Base-by-base conservation (phyloP, 768 basidiomycete genomes). In the Macrocybe gigantea region DNA sequence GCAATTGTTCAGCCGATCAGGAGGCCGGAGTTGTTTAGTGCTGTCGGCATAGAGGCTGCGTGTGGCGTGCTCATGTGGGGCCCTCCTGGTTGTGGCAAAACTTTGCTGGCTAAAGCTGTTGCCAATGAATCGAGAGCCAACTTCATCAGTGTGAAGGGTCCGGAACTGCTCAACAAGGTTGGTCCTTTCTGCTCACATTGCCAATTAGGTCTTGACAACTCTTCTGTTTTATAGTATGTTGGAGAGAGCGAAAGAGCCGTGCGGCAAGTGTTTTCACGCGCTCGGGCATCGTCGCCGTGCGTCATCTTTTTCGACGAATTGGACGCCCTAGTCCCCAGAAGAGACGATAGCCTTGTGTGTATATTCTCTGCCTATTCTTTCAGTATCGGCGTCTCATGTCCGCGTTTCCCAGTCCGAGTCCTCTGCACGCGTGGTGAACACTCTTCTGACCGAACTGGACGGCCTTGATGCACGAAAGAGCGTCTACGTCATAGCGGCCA, bases 1-100 rank as follows among this genome's bases (percentile, higher is more conserved):
- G 89, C 93, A 10, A 91, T 99, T 55, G 94, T 99, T 3, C 90
- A 96, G 58, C 95, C 96, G 5, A 93, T 98, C 55, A 76, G 80
- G 42, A 72, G 89, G 32, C 95, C 96, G 0, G 92, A 93, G 58
- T 63, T 98, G 2, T 99, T 99, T 66, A 80, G 68, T 40, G 78
- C 78, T 7, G 88, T 97, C 1, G 96, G 96, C 5, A 93, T 99
- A 52, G 82, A 85, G 31, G 89, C 91, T 0, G 83, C 92, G 0
- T 93, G 92, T 59, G 96, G 95, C 0, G 96, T 98, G 2, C 69
- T 98, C 33, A 68, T 98, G n/a, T 98, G 96, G 96, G 96, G 96
- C 31, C 96, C 96, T 22, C 95, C 96, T 0, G 96, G 96, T 7
- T 98, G 95, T 60, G 96, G 96, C 5, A 99, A 98, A 69, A 99